phyloP scores from a whole-genome alignment of 1,139 yeast species.

The Candida sanyaensis region DNA sequence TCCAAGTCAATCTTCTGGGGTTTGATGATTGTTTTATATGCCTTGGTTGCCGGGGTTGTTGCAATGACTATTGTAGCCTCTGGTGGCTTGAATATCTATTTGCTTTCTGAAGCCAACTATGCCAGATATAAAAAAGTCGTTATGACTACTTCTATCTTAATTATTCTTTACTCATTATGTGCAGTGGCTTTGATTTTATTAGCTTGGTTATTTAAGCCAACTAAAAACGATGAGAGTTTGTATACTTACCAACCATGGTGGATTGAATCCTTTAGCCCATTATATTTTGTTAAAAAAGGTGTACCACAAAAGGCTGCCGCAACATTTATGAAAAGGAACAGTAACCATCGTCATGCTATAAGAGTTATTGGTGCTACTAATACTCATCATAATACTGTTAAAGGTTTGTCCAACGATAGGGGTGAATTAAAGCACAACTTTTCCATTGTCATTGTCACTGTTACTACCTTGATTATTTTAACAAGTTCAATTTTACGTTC shows the following conservation, averaged over 20 bases:
- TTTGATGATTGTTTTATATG: slow-evolving; percentile 53
- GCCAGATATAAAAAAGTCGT: slow-evolving; percentile 57
- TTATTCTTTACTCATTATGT: slow-evolving; percentile 58
- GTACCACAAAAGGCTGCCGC: slow-evolving; percentile 53
- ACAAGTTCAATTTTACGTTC: slow-evolving; percentile 60
- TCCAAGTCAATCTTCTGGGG: slow-evolving; percentile 55
- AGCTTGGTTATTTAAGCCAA: slow-evolving; percentile 60
- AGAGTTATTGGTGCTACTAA: slow-evolving; percentile 52
- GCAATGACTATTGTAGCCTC: slow-evolving; percentile 71
- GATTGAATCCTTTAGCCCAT: slow-evolving; percentile 63
- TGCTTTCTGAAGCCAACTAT: slow-evolving; percentile 47
- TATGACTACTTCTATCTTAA: slow-evolving; percentile 57
- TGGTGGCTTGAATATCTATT: slow-evolving; percentile 62
- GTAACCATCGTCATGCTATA: slow-evolving; percentile 51
- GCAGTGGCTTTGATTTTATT: slow-evolving; percentile 51
- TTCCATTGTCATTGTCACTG: slow-evolving; percentile 47
- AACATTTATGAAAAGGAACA: slow-evolving; percentile 50
- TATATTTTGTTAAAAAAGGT: slow-evolving; percentile 54
- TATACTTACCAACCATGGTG: slow-evolving; percentile 78
- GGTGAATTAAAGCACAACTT: slow-evolving; percentile 52
- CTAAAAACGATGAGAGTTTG: slow-evolving; percentile 52
- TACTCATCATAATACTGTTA: slow-evolving; percentile 44
- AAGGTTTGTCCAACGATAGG: slow-evolving; percentile 45
- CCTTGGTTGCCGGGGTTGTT: slow-evolving; percentile 57
- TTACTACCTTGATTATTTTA: slow-evolving; percentile 56